Base-by-base conservation (phyloP, 805 yeast genomes). In the Alloascoidea africana region DNA sequence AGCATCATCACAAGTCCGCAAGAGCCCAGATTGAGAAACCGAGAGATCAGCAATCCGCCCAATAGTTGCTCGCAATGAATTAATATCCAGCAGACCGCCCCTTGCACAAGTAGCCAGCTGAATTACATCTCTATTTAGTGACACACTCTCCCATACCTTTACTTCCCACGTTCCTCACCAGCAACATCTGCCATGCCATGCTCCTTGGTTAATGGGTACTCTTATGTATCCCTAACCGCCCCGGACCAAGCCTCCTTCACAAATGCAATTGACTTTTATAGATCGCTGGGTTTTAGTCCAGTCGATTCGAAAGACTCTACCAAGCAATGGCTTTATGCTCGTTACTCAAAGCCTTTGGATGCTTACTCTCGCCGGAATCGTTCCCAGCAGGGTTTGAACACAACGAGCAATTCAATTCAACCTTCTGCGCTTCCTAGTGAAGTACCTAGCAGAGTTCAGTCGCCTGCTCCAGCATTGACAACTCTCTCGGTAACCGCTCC, bases 151-250 rank as follows among this genome's bases (percentile, higher is more conserved):
- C n/a, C n/a, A n/a, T n/a, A n/a, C n/a, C n/a, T n/a, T n/a, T n/a
- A n/a, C n/a, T n/a, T n/a, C n/a, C n/a, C n/a, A n/a, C n/a, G n/a
- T n/a, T n/a, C n/a, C n/a, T n/a, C n/a, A n/a, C n/a, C n/a, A n/a
- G n/a, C n/a, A n/a, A n/a, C n/a, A n/a, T n/a, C 30, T 8, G n/a
- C 8, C 13, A 23, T 23, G 30, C 30, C 30, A 8, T n/a, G n/a
- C n/a, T 23, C 76, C n/a, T 51, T 73, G 37, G 68, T 75, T 40
- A 74, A 73, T 49, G 81, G 79, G 15, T 62, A 71, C 16, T 63
- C 80, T 16, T 65, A 62, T 49, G 61, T 70, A 41, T 57, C 65
- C 14, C 56, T 73, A 32, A 62, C 63, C 44, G 83, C 87, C 6
- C 61, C 73, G 14, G 65, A 65, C 39, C 50, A 54, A 17, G 52